Evolutionary conservation across 495 filamentous ascomycete species (phyloP), one percentile per base, ranked within the genome.

Genomic region (Lepidopterella palustris): DNA sequence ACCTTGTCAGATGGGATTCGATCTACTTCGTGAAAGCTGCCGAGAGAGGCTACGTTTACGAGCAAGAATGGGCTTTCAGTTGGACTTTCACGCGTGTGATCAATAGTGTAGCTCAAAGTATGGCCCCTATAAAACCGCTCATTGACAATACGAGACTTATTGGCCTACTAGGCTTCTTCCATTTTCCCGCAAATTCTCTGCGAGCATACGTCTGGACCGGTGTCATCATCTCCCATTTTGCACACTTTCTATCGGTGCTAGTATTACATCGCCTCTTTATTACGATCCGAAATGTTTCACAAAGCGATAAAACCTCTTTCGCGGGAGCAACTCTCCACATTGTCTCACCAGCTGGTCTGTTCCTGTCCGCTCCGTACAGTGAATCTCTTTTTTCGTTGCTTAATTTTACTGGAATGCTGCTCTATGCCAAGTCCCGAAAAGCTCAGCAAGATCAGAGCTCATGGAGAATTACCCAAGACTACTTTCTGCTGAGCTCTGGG

Each of bases 41-140:
- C 0, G 75, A 79, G 55, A 76, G 84, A 29, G 91, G 90, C 23
- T 90, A 97, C 61, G 52, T 85, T 9, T 92, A 86, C 73, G 93
- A 98, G 73, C 95, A 98, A 74, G 90, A 97, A 74, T 97, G 92
- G 91, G 93, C 95, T 0, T 98, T 96, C 75, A 86, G 90, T 21
- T 82, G 78, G 71, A 83, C 83, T 1, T 83, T 86, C 59, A 79
- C 86, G 4, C 72, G 76, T 47, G 53, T 82, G 32, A 70, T 90
- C 27, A 59, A 66, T 5, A 58, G 68, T 18, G 55, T 83, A 15
- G 66, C 73, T 32, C 73, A 70, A 63, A 77, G 85, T 87, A 76
- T 21, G 42, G 21, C 31, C n/a, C n/a, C n/a, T n/a, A n/a, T n/a
- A n/a, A n/a, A n/a, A n/a, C n/a, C n/a, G n/a, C n/a, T n/a, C n/a